Percentiles rank a stretch among this genome's conserved stretches.
phyloP scores from a whole-genome alignment of 1,284 basidiomycete genomes.

The Microbotryomycetes sp. region DNA sequence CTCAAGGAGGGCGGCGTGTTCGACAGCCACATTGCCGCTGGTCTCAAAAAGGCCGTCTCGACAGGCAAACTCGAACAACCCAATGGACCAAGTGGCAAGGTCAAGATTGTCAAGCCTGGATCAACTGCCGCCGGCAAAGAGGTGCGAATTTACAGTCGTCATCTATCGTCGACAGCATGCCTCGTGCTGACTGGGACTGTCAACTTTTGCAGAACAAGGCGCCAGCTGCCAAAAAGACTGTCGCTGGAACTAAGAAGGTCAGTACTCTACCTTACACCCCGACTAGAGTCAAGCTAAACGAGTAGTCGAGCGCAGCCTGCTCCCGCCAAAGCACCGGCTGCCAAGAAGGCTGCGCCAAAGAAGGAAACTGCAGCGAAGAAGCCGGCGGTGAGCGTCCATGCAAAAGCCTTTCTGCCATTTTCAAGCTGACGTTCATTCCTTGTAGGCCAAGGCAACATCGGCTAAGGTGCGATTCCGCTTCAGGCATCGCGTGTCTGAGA shows the following conservation, averaged over 20 bases:
- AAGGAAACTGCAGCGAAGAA: not conserved
- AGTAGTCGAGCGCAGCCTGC: not conserved
- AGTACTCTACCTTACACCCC: too few species aligned
- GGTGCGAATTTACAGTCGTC: too few species aligned
- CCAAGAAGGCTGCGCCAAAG: not conserved
- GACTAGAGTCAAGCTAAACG: too few species aligned
- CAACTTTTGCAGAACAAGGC: not conserved
- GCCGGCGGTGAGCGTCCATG: not conserved
- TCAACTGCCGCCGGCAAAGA: constrained; percentile 3
- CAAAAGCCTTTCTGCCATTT: not conserved
- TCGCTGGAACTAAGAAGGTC: not conserved
- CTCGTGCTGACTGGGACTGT: too few species aligned
- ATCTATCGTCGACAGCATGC: too few species aligned
- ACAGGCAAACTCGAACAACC: constrained; percentile 28
- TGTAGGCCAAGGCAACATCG: not conserved
- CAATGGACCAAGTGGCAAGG: constrained; percentile 30
- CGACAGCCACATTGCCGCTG: constrained; percentile 7
- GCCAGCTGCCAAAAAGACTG: not conserved
- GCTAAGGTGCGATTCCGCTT: not conserved
- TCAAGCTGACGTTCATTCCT: not conserved
- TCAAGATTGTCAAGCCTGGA: constrained; percentile 19
- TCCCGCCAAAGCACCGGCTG: not conserved
- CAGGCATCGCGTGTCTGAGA: too few species aligned
- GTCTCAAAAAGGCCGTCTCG: constrained; percentile 21
- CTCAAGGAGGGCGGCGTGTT: constrained; percentile 6